Percentiles rank a stretch among this genome's conserved stretches.
Evolutionary conservation across 1,284 basidiomycete species (phyloP).

Genomic region (Tylopilus sp.): DNA sequence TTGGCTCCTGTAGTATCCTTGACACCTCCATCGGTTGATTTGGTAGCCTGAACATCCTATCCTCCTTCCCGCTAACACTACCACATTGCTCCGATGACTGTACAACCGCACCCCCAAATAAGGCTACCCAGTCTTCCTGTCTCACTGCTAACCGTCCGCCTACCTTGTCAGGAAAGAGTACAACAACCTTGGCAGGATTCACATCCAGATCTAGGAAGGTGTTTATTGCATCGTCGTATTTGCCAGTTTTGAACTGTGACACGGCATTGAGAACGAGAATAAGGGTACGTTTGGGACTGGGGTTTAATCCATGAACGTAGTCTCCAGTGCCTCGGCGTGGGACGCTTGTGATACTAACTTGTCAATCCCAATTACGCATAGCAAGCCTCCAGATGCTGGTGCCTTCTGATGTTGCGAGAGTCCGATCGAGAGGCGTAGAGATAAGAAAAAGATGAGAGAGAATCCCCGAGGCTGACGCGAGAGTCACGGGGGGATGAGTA

Average conservation of each 20-base stretch:
- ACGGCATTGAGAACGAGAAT: slow-evolving; percentile 83
- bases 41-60: slow-evolving; percentile 40
- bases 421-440: slow-evolving; percentile 80
- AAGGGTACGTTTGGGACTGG: slow-evolving; percentile 66
- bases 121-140: slow-evolving; percentile 80
- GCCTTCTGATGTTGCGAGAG: slow-evolving; percentile 70
- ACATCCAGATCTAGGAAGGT: slow-evolving; percentile 90
- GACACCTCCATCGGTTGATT: slow-evolving; percentile 33
- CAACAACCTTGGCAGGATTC: slow-evolving; percentile 94
- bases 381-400: slow-evolving; percentile 82
- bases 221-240: slow-evolving; percentile 86
- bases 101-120: slow-evolving; percentile 83
- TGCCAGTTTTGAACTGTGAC: slow-evolving; percentile 74
- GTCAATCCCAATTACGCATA: slow-evolving; percentile 86
- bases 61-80: slow-evolving; percentile 26
- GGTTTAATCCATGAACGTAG: slow-evolving; percentile 38
- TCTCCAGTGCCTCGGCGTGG: slow-evolving; percentile 87
- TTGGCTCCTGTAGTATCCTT: slow-evolving; percentile 26
- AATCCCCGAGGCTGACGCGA: slow-evolving; percentile 3
- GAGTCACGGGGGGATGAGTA: slow-evolving; percentile 56
- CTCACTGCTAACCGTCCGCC: slow-evolving; percentile 83
- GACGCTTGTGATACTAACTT: slow-evolving; percentile 80
- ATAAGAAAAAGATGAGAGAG: slow-evolving; percentile 71
- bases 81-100: slow-evolving; percentile 24
- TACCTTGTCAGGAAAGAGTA: slow-evolving; percentile 87